Base-by-base conservation (phyloP, 2,329 filamentous ascomycete genomes). In the Fusarium lateritium region DNA sequence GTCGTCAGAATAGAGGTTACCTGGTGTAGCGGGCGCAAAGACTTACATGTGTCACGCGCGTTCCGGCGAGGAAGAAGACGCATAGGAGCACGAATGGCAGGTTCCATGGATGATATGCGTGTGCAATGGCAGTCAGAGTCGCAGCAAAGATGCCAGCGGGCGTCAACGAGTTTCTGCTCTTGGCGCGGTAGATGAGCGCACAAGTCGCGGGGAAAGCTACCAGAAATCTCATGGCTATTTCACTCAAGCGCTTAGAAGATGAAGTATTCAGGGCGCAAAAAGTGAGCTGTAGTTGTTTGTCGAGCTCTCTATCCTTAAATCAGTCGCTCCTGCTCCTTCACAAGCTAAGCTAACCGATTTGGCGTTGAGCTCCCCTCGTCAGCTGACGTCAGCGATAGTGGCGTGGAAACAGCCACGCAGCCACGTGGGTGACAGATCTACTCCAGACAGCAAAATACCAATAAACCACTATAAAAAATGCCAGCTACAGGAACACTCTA, bases 71-170 rank as follows among this genome's bases (percentile, higher is more conserved):
- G 80, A 97, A 98, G 83, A 98, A 98, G 36, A 94, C 87, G 50
- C 88, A 87, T 3, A 98, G 85, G 13, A 98, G 85, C 28, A 87
- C 87, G 81, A 98, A 97, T n/a, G 94, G 94, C n/a, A 94, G 83
- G 63, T 92, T 93, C 91, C 94, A 98, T 5, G 95, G 95, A 79
- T 98, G 94, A n/a, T 94, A 82, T 17, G 94, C 94, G 79, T 99
- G 96, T 13, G 92, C 88, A 45, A 87, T 79, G 6, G 94, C 94
- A 6, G 94, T 97, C 43, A 91, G 74, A 7, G 85, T 83, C 5
- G 95, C 95, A 14, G 88, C 87, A 38, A 91, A 72, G 72, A 97
- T 88, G 64, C 94, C 95, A 8, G 85, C 81, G 0, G 91, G 88
- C 1, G 95, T 98, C 39, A 99, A 86, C 24, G 91, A 94, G 57